A percentile compares a stretch with the other conserved stretches of the same genome.
Conservation (phyloP, 169 alveolate genomes). For the Babesia divergens region DNA sequence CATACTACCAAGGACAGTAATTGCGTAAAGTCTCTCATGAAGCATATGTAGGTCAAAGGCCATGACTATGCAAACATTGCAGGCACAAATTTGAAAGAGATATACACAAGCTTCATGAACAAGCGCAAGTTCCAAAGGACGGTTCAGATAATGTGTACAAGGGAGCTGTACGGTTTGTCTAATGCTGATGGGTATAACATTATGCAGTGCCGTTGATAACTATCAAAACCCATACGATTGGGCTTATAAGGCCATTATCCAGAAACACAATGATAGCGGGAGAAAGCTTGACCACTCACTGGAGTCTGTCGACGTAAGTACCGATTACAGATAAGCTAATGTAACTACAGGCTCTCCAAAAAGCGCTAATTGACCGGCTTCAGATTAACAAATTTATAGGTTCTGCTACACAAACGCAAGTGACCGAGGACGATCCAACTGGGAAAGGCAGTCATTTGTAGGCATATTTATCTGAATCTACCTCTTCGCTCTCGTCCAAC, state of each 20-base stretch:
- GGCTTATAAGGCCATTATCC: conserved; percentile 20
- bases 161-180: conserved; percentile 40
- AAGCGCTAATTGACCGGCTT: conserved; percentile 47
- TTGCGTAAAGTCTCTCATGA: conserved; percentile 41
- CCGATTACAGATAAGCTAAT: too few relatives aligned
- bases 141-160: conserved; percentile 26
- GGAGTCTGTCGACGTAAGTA: conserved; percentile 53
- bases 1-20: conserved; percentile 11
- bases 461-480: conserved; percentile 55
- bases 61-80: not conserved
- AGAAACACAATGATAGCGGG: conserved; percentile 25
- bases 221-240: conserved; percentile 62
- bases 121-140: not conserved
- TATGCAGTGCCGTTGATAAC: conserved; percentile 56
- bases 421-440: not conserved
- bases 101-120: conserved; percentile 22
- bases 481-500: not conserved
- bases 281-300: conserved; percentile 27
- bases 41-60: conserved; percentile 34
- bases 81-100: conserved; percentile 59
- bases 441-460: not conserved
- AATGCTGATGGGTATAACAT: not conserved
- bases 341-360: conserved; percentile 53
- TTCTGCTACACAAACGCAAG: not conserved
- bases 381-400: not conserved